Base-by-base conservation (phyloP, 2,329 filamentous ascomycete species). In the Camptophora hylomeconis region DNA sequence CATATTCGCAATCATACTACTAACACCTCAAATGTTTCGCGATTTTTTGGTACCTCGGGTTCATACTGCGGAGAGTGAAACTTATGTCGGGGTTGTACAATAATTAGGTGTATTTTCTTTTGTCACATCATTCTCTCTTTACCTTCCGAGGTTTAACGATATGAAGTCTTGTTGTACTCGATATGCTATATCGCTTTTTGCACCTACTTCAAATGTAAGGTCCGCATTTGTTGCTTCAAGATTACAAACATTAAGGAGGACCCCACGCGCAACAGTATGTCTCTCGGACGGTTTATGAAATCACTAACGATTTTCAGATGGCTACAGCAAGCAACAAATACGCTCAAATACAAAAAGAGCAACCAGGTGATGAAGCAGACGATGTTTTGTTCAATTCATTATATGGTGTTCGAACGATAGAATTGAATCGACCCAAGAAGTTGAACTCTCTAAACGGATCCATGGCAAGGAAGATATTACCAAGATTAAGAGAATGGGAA, bases 381-480 rank as follows among this genome's bases (percentile, higher is more conserved):
- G 89, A 98, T 70, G 89, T 98, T 43, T 65, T 93, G 36, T 98
- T 98, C 67, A 75, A 74, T 56, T 83, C 74, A 50, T 68, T 79
- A 46, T 93, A 89, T 57, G 89, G 89, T 40, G 70, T 95, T 28
- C 81, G 89, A 39, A 84, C 79, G 44, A 76, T 98, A 49, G 80
- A 93, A 60, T 79, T 98, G 44, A 98, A 98, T 63, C 76, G 89
- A 35, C 89, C 87, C 5, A 67, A 71, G 50, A 93, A 94, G 62
- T 69, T 84, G 53, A 95, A 98, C 59, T 80, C 87, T 15, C 72
- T 98, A 43, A 86, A 92, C 54, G 80, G 68, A 29, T 94, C 86
- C 33, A 98, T 98, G 92, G 80, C 79, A 39, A 73, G 81, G 47
- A 95, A 98, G 62, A 95, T 98, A 45, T 63, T 84, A 25, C 86